phyloP scores from a whole-genome alignment of 1,284 basidiomycete species.

The Trametes versicolor region DNA sequence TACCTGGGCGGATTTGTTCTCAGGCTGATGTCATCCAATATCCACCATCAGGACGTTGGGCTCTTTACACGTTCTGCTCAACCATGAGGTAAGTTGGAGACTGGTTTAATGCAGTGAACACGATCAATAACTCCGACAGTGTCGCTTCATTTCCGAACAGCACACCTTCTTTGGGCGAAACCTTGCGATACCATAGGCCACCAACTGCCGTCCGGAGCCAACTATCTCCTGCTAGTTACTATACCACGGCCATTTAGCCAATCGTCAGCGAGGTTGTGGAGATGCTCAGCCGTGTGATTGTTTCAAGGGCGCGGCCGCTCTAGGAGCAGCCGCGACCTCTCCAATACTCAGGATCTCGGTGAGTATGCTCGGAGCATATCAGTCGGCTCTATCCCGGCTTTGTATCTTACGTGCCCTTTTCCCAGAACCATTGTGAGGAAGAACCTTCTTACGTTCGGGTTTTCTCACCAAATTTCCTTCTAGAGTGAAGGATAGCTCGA shows the following conservation, averaged over 20 bases:
- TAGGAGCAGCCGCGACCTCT: constrained; percentile 11
- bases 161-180: too few relatives aligned
- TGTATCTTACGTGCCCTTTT: neutral
- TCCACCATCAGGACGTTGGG: too few relatives aligned
- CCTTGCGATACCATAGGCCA: too few relatives aligned
- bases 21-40: too few relatives aligned
- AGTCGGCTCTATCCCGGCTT: neutral
- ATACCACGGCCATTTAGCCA: neutral
- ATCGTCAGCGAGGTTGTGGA: neutral
- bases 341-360: neutral
- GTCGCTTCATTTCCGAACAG: too few relatives aligned
- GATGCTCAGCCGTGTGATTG: constrained; percentile 6
- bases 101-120: too few relatives aligned
- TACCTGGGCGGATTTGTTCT: too few relatives aligned
- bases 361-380: neutral
- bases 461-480: neutral
- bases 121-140: too few relatives aligned
- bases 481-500: neutral
- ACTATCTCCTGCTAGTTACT: neutral
- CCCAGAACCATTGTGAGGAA: neutral
- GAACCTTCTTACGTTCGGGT: neutral
- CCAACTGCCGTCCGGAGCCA: too few relatives aligned
- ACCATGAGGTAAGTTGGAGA: too few relatives aligned
- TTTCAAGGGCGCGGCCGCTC: constrained; percentile 15
- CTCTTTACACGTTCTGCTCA: too few relatives aligned